Base-by-base conservation (phyloP, 805 yeast species). In the Scheffersomyces ergatensis region DNA sequence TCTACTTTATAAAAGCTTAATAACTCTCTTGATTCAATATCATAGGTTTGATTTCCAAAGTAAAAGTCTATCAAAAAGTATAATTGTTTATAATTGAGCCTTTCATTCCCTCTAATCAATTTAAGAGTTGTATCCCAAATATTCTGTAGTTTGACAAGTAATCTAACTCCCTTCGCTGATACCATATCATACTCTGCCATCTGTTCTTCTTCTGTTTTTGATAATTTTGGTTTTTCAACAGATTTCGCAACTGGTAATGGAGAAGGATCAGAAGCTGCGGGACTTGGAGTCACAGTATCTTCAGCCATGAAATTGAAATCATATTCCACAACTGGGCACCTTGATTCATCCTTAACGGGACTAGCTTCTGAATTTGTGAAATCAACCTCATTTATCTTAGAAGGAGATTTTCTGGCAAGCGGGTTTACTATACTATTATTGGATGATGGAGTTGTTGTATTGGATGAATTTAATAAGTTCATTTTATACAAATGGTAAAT, bases 271-370 rank as follows among this genome's bases (percentile, higher is more conserved):
- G n/a, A 14, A 11, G 12, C 8, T 17, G 26, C 14, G 6, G 40
- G 36, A 21, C 25, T 23, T 11, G 40, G 34, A 37, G 39, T 34
- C 2, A 35, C 32, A 21, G 40, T 29, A 31, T 57, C 59, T 20
- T 63, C 67, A 16, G 52, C 53, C 67, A 66, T 58, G 32, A 62
- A 53, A 43, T 63, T 62, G 44, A 67, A 57, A 46, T 65, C 72
- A 40, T 68, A 66, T 37, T 63, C 70, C 26, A 67, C 57, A 2
- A 69, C 74, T 1, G 74, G 74, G 38, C 74, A 69, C 38, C 51
- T 54, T 34, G 43, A 36, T 16, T 20, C 32, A 14, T 32, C 34
- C 14, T 8, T 13, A 6, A 26, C 14, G 4, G 32, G 32, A 15
- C 32, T 29, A 8, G 39, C 37, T 12, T 34, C 27, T 14, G 54